Percentiles rank a stretch among this genome's conserved stretches.
Conservation (phyloP, 2,329 filamentous ascomycete genomes). For the Huntiella savannae region DNA sequence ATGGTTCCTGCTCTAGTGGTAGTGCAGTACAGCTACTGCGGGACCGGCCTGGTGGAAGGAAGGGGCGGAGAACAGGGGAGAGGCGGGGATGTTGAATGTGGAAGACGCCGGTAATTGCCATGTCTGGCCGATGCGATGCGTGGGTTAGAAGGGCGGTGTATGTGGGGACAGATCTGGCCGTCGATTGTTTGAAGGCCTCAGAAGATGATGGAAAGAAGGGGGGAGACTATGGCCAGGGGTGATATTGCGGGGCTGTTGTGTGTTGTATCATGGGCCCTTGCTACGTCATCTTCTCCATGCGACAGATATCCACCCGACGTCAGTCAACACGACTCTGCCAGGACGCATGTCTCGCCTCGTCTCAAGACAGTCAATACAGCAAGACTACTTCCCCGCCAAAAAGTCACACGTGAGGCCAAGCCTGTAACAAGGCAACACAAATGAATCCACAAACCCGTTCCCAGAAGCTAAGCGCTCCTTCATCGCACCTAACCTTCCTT, state of each 20-base stretch:
- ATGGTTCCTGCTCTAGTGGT: no score
- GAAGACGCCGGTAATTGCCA: not conserved
- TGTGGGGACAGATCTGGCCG: not conserved
- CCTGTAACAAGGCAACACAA: no score
- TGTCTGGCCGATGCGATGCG: conserved; percentile 1
- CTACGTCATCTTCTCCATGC: not conserved
- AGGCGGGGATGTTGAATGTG: no score
- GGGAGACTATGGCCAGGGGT: not conserved
- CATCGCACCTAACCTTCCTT: no score
- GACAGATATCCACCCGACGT: not conserved
- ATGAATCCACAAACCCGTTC: no score
- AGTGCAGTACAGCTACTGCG: not conserved
- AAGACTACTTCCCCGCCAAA: no score
- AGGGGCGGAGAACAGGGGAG: not conserved
- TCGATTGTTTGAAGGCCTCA: not conserved
- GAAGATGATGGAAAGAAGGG: not conserved
- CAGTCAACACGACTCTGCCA: no score
- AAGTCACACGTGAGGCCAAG: no score
- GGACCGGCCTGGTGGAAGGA: not conserved
- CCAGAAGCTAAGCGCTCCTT: no score
- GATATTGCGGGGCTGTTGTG: not conserved
- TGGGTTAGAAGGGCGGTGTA: no score
- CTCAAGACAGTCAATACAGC: no score
- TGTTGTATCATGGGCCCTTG: not conserved
- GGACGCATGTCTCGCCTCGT: no score